Percentiles rank a stretch among this genome's conserved stretches.
Conservation (phyloP, 23 red algal species). For the Gracilaria gracilis region DNA sequence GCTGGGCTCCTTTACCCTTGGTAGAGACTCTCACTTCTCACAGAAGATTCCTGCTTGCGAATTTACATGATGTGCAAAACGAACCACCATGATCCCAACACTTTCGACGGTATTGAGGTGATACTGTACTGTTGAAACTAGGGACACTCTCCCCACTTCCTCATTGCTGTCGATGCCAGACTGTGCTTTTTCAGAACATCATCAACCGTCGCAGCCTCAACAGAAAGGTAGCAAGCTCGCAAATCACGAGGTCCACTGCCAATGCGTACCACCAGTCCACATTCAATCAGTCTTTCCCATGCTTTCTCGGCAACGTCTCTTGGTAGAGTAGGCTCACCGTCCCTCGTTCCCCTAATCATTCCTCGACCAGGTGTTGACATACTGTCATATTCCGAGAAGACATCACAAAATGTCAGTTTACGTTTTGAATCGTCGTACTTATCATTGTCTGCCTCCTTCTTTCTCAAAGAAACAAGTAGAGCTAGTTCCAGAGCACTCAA, state of each 20-base stretch:
- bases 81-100: no score
- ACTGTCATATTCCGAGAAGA: slow-evolving; percentile 16
- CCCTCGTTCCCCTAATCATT: slow-evolving; percentile 26
- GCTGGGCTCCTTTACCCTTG: no score
- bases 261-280: slow-evolving; percentile 29
- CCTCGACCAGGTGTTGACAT: slow-evolving; percentile 25
- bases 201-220: slow-evolving; percentile 12
- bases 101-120: no score
- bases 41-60: no score
- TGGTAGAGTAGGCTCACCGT: slow-evolving; percentile 36
- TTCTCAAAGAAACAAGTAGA: slow-evolving; percentile 30
- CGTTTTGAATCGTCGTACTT: slow-evolving; percentile 19
- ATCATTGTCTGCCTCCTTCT: not conserved
- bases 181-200: not conserved
- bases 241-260: slow-evolving; percentile 38
- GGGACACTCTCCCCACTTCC: not conserved
- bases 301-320: slow-evolving; percentile 45
- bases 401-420: slow-evolving; percentile 27
- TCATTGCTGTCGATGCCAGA: slow-evolving; percentile 26
- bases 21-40: no score
- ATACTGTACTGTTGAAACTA: not conserved
- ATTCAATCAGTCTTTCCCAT: slow-evolving; percentile 52
- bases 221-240: slow-evolving; percentile 19
- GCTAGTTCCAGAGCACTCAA: slow-evolving; percentile 39
- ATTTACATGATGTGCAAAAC: no score